Evolutionary conservation across 495 filamentous ascomycete genomes (phyloP), one percentile per base, ranked within the genome.

Genomic region (Daldinia bambusicola): DNA sequence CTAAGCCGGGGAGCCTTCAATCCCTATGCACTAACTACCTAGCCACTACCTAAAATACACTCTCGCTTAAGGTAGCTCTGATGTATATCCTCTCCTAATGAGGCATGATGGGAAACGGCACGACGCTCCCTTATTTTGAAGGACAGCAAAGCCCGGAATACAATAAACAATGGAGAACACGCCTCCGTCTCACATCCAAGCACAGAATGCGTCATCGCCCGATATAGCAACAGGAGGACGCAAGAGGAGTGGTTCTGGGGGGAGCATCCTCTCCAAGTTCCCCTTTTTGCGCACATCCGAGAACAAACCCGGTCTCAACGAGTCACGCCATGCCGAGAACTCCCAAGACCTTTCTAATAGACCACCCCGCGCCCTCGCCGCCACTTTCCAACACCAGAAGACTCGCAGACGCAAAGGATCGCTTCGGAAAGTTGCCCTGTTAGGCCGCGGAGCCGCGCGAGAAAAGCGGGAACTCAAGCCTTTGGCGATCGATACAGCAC

Each of bases 341-440:
- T 8, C 75, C 76, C 20, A 80, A 60, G 76, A 79, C 66, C 74
- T 74, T 58, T 56, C 82, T 57, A 70, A 72, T 37, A 70, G 75
- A 67, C 73, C 74, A 67, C 70, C 78, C 20, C 77, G 75, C 48
- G 78, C 78, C 45, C 80, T 81, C 66, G 81, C 80, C 72, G 82
- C 84, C 9, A 80, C 87, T 70, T 83, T 88, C 13, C 87, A 90
- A 67, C 89, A 91, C 65, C 86, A 88, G 53, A 91, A 91, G 74
- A 91, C 89, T 8, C 86, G 93, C 26, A 88, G 89, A 63, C 89
- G 94, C 48, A 89, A 91, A 68, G 91, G 92, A 6, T 94, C 92
- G 5, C 79, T 95, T 61, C 84, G 92, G 45, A 95, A 95, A 71
- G 91, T 92, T 2, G 93, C 92, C 26, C 80, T 95, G 8, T 83